Base-by-base conservation (phyloP, 2,329 filamentous ascomycete species). In the Neonectria hederae region DNA sequence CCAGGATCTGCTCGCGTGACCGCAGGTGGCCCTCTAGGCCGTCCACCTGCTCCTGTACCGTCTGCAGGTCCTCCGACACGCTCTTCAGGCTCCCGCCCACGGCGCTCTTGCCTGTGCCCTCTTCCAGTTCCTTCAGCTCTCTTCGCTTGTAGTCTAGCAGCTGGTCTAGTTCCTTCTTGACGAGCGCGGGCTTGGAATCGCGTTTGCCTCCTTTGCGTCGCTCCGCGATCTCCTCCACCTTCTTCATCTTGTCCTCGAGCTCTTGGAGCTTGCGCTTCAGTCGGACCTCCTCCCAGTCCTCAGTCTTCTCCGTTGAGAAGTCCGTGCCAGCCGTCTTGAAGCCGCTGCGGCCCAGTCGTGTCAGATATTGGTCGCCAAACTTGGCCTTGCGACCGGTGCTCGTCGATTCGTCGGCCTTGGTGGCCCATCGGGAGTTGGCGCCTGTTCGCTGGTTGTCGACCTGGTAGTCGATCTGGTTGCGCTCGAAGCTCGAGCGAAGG, bases 251-350 rank as follows among this genome's bases (percentile, higher is more conserved):
- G 61, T 91, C 87, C 74, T 99, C 94, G 28, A 99, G 83, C 72
- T 98, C 95, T 24, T 89, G 86, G 32, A 99, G 87, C 80, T 98
- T 94, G 77, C 96, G 94, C 85, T 97, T 95, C 69, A 99, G 85
- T 58, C 94, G 88, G 48, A 98, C 96, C 80, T 98, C 96, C 80
- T 99, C 96, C 94, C 96, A 98, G 77, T 99, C 96, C 74, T 97
- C 95, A 65, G 92, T 92, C 77, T 94, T 92, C 67, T 92, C 91
- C 40, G 87, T 86, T 63, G 89, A 91, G 77, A 98, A 98, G 81
- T 99, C 94, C 1, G 96, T 99, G 26, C 96, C 96, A 43, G 90
- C 84, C 9, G 92, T 88, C 76, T 92, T 90, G 81, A 96, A 95
- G 63, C 87, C 90, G 70, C 90, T 89, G 75, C 94, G 91, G 56